These are phyloP conservation scores for Basipetospora chlamydospora DNA, from an alignment of 2,329 filamentous ascomycete species.

Conservation along the genomic window DNA sequence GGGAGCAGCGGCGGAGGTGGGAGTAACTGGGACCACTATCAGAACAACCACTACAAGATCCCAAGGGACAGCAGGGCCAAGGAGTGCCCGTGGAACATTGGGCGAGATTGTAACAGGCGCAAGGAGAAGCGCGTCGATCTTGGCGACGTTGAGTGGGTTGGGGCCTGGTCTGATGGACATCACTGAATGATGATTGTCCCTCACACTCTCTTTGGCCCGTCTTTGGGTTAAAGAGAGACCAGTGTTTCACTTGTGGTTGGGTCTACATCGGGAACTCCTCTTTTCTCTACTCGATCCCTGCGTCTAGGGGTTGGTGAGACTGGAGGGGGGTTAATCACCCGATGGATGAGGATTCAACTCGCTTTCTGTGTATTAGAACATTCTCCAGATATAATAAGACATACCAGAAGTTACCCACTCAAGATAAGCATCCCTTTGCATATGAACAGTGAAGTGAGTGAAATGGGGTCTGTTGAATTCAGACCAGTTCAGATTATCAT, in stretches of 20 bases:
- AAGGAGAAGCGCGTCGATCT: conserved; percentile 51
- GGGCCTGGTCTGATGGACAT: conserved; percentile 60
- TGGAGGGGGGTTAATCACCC: no score
- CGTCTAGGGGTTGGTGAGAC: neutral
- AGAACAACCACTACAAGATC: conserved; percentile 18
- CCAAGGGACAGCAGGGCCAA: conserved; percentile 32
- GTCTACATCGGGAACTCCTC: conserved; percentile 17
- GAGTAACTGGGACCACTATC: conserved; percentile 32
- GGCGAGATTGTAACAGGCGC: conserved; percentile 47
- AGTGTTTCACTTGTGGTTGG: conserved; percentile 38
- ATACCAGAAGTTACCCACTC: conserved; percentile 58
- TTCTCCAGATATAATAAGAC: conserved; percentile 24
- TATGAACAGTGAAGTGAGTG: no score
- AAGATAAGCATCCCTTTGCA: no score
- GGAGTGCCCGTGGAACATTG: conserved; percentile 42
- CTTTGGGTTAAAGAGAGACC: no score
- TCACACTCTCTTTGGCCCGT: no score
- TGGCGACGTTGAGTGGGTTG: conserved; percentile 85
- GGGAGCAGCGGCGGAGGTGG: conserved; percentile 29
- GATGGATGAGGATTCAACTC: conserved; percentile 32
- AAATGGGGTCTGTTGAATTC: no score
- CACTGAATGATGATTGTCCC: conserved; percentile 14
- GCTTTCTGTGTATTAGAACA: conserved; percentile 47
- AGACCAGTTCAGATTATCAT: no score
- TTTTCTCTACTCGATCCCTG: no score